Evolutionary conservation across 2,329 filamentous ascomycete genomes (phyloP).

Genomic region (Fonsecaea monophora): DNA sequence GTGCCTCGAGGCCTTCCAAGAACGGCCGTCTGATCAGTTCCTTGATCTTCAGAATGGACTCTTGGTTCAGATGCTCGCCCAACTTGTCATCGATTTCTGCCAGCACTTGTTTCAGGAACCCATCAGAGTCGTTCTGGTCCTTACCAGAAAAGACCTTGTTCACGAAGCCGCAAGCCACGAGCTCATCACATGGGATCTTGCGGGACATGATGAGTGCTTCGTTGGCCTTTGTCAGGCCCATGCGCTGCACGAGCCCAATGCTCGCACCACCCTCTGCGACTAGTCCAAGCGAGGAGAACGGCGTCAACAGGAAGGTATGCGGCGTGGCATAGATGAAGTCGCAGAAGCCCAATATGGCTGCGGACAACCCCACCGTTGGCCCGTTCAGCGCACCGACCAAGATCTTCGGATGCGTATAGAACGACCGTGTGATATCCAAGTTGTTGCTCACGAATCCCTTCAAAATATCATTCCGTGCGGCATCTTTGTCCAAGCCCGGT

Average conservation of each 20-base stretch:
- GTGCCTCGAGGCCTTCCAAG: conserved; percentile 72
- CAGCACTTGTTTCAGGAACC: conserved; percentile 75
- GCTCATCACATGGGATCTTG: conserved; percentile 73
- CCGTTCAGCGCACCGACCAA: conserved; percentile 91
- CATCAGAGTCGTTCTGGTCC: conserved; percentile 66
- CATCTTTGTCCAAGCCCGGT: conserved; percentile 50
- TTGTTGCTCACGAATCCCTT: conserved; percentile 81
- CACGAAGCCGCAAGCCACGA: conserved; percentile 79
- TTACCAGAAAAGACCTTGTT: conserved; percentile 77
- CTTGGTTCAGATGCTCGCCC: conserved; percentile 78
- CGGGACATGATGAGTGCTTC: conserved; percentile 93
- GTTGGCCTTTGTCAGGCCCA: conserved; percentile 83
- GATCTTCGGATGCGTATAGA: conserved; percentile 93
- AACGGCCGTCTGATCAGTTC: conserved; percentile 77
- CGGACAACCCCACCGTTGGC: conserved; percentile 85
- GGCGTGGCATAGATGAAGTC: conserved; percentile 93
- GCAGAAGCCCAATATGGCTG: conserved; percentile 79
- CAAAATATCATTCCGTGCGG: conserved; percentile 66
- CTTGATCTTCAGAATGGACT: conserved; percentile 85
- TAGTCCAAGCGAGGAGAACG: conserved; percentile 87
- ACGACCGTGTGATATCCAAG: conserved; percentile 85
- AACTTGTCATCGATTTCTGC: conserved; percentile 80
- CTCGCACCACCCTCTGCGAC: conserved; percentile 87
- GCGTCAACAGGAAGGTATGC: conserved; percentile 83
- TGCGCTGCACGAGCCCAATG: conserved; percentile 75